A percentile compares a stretch with the other conserved stretches of the same genome.
These are phyloP conservation scores for Pestalotiopsis fici DNA, from an alignment of 2,329 filamentous ascomycete species.

Conservation along the genomic window DNA sequence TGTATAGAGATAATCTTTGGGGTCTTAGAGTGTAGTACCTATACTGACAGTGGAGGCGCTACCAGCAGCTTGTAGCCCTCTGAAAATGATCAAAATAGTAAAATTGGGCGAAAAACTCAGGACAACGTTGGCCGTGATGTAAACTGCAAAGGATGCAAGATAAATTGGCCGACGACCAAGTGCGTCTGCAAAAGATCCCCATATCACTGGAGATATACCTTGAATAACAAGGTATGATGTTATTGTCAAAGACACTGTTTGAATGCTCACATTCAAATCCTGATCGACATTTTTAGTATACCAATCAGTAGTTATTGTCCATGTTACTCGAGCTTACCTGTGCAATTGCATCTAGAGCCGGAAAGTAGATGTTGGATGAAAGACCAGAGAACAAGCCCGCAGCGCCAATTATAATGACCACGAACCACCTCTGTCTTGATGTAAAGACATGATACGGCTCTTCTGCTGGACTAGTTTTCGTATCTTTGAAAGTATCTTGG, in stretches of 20 bases:
- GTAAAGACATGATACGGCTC: constrained; percentile 35
- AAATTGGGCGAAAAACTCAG: constrained; percentile 45
- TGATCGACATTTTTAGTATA: no score
- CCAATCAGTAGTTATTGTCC: no score
- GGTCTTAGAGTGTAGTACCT: constrained; percentile 27
- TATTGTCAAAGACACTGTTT: constrained; percentile 38
- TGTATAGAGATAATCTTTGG: not conserved
- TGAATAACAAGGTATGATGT: constrained; percentile 52
- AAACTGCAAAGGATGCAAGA: constrained; percentile 45
- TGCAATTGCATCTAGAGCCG: constrained; percentile 40
- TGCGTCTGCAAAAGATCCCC: constrained; percentile 48
- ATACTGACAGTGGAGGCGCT: constrained; percentile 49
- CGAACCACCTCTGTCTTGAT: constrained; percentile 39
- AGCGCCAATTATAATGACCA: constrained; percentile 49
- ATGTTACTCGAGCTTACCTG: constrained; percentile 18
- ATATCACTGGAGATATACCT: constrained; percentile 49
- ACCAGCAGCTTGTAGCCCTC: constrained; percentile 48
- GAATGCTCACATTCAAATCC: constrained; percentile 30
- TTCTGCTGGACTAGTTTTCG: not conserved
- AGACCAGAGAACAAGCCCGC: constrained; percentile 55
- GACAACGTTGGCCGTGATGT: constrained; percentile 46
- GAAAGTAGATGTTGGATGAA: constrained; percentile 53
- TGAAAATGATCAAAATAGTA: constrained; percentile 41
- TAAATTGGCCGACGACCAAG: constrained; percentile 47
- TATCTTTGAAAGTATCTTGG: not conserved